Evolutionary conservation across 106 monocot species (phyloP).

Genomic region (Allium sativum): DNA sequence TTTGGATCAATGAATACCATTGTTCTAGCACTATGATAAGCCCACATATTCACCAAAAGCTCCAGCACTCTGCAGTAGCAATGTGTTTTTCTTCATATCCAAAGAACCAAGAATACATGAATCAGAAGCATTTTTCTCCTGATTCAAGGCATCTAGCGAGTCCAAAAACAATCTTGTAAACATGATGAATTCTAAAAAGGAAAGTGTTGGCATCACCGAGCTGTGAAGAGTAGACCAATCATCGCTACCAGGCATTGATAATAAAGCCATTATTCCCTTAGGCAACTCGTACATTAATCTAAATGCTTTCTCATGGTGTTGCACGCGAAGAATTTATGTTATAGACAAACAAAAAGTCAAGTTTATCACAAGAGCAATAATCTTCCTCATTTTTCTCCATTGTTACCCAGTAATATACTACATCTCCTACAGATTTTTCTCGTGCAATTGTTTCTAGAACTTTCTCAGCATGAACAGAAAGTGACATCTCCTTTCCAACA

Average conservation of each 20-base stretch:
- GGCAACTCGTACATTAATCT: slow-evolving; percentile 65
- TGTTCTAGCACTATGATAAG: slow-evolving; percentile 79
- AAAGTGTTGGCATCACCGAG: slow-evolving; percentile 95
- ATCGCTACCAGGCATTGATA: slow-evolving; percentile 73
- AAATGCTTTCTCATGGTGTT: slow-evolving; percentile 58
- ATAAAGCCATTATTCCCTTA: slow-evolving; percentile 28
- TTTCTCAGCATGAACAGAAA: no score
- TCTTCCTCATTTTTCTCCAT: no score
- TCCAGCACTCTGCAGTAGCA: slow-evolving; percentile 83
- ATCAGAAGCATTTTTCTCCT: slow-evolving; percentile 13
- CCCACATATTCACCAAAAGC: slow-evolving; percentile 86
- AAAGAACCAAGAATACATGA: slow-evolving; percentile 68
- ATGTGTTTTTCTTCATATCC: slow-evolving; percentile 55
- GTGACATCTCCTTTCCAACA: slow-evolving; percentile 54
- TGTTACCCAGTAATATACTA: no score
- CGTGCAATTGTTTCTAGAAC: no score
- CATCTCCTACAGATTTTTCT: no score
- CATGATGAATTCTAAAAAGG: slow-evolving; percentile 86
- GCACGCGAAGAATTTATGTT: no score
- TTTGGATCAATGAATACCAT: slow-evolving; percentile 73
- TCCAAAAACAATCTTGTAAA: slow-evolving; percentile 88
- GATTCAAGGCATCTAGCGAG: slow-evolving; percentile 54
- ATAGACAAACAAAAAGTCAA: no score
- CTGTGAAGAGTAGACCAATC: slow-evolving; percentile 84
- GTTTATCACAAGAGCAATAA: no score